Evolutionary conservation across 768 basidiomycete species (phyloP), one percentile per base, ranked within the genome.

Genomic region (Podaxis carcinomalis): DNA sequence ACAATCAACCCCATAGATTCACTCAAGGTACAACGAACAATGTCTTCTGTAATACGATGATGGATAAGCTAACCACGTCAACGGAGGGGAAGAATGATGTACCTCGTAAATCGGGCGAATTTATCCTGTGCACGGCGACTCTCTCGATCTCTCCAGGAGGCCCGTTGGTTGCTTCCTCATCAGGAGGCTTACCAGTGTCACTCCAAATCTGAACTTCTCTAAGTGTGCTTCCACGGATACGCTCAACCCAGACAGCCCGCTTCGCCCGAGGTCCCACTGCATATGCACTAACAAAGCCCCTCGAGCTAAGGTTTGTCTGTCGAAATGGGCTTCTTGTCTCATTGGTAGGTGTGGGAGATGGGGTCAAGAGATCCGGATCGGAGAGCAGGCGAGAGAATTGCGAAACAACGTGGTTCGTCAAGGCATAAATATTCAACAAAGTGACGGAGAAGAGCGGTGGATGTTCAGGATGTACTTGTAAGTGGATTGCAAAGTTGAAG

Each of bases 231-330:
- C 75, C 72, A 32, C 78, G 69, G 65, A 73, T 74, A 16, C 84
- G 75, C 68, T 85, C 82, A 4, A 85, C 70, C 84, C 85, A 87
- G 4, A 84, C 70, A 3, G 82, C 84, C 2, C 84, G 76, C 54
- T 73, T 78, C 0, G 80, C 83, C 62, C 80, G 76, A 0, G 75
- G 69, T 5, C 84, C 84, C 2, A 86, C 65, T 1, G 72, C 69
- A 63, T 78, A 78, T 1, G 84, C 66, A 47, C 80, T 82, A 35
- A 85, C 74, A 62, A 85, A 85, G 2, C 81, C 81, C 4, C 77
- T 77, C 1, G 76, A 51, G 19, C 23, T 60, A 11, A 28, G 59
- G 59, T 49, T 62, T 28, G 32, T 59, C 37, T 28, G 54, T 27
- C 44, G 56, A 36, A 51, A 56, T 11, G 56, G 57, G 28, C 25